phyloP scores from a whole-genome alignment of 2,329 filamentous ascomycete species.

The Colletotrichum horii region DNA sequence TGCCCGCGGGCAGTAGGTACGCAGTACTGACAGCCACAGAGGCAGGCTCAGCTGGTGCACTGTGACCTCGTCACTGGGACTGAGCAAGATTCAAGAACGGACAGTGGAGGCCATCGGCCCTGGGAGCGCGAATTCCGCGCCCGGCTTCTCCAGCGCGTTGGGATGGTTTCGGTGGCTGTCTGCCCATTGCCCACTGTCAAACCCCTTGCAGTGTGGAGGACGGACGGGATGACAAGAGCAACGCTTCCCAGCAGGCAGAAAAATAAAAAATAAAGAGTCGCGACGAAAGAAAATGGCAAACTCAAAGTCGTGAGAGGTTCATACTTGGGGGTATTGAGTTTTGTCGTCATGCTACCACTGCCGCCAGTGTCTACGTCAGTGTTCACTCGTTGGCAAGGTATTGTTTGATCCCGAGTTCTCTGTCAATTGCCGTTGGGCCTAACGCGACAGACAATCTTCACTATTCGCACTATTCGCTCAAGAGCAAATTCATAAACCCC shows the following conservation, averaged over 20 bases:
- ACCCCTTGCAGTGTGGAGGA: conserved; percentile 4
- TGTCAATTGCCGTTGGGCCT: not conserved
- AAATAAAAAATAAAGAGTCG: not conserved
- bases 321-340: not conserved
- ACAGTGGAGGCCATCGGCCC: not conserved
- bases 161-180: conserved; percentile 5
- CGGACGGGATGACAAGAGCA: not conserved
- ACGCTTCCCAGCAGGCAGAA: not conserved
- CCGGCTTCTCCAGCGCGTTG: not conserved
- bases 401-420: not conserved
- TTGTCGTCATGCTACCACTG: not conserved
- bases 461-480: not conserved
- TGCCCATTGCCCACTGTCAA: conserved; percentile 11
- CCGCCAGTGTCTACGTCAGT: not conserved
- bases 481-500: not conserved
- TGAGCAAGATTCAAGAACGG: not conserved
- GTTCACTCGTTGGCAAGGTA: not conserved
- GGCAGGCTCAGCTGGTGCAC: not conserved
- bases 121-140: not conserved
- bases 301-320: not conserved
- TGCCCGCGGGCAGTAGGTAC: not conserved
- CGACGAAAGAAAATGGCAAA: not conserved
- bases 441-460: not conserved
- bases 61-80: not conserved
- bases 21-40: not conserved